phyloP scores from a whole-genome alignment of 179 eudicot genomes.

The Camellia oleifera region DNA sequence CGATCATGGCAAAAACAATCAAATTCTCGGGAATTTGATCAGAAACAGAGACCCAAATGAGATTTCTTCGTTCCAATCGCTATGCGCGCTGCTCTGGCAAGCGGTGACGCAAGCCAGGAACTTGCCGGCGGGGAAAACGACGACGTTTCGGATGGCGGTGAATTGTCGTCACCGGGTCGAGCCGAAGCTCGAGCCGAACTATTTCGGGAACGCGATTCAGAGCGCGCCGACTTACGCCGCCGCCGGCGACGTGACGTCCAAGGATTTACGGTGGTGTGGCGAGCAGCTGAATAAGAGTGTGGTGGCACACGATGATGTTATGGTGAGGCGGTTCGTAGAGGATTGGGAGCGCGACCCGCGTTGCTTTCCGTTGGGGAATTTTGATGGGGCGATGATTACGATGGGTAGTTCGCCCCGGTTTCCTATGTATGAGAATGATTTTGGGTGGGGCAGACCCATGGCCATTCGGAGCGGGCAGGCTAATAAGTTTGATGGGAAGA shows the following conservation, averaged over 20 bases:
- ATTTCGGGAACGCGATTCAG: slow-evolving; percentile 75
- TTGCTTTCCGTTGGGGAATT: slow-evolving; percentile 75
- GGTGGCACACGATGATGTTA: slow-evolving; percentile 42
- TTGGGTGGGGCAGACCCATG: slow-evolving; percentile 85
- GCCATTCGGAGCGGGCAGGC: slow-evolving; percentile 76
- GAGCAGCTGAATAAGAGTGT: slow-evolving; percentile 61
- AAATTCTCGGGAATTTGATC: slow-evolving; percentile 38
- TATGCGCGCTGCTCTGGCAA: slow-evolving; percentile 55
- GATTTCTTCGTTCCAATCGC: slow-evolving; percentile 60
- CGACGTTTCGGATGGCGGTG: slow-evolving; percentile 74
- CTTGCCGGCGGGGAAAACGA: slow-evolving; percentile 21
- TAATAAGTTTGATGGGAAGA: slow-evolving; percentile 86
- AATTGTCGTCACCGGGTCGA: slow-evolving; percentile 62
- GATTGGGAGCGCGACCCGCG: slow-evolving; percentile 78
- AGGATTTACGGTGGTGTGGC: slow-evolving; percentile 50
- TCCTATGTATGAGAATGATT: slow-evolving; percentile 82
- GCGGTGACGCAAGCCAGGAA: slow-evolving; percentile 66
- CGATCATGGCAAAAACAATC: slow-evolving; percentile 19
- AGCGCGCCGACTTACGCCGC: slow-evolving; percentile 52
- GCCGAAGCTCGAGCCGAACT: slow-evolving; percentile 48
- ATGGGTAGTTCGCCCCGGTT: slow-evolving; percentile 89
- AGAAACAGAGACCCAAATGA: slow-evolving; percentile 39
- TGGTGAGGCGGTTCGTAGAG: slow-evolving; percentile 45
- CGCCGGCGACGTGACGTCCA: slow-evolving; percentile 30
- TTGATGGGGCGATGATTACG: slow-evolving; percentile 80